These are phyloP conservation scores for Lathyrus aphaca DNA, from an alignment of 306 rosid species.

Conservation along the genomic window DNA sequence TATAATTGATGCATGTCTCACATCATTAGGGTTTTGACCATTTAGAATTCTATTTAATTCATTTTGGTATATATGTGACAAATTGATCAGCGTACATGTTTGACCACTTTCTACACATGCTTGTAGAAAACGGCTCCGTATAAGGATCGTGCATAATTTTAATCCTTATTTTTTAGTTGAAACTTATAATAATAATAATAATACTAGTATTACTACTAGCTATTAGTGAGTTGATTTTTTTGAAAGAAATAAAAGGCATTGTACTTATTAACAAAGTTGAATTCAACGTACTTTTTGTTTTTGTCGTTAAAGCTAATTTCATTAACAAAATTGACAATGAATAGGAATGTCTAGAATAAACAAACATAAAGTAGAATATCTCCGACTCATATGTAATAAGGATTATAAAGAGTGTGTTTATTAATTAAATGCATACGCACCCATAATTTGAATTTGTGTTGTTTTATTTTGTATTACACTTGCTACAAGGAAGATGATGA, in stretches of 20 bases:
- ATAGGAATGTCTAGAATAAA: too few relatives aligned
- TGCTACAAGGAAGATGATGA: too few relatives aligned
- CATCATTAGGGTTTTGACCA: constrained; percentile 33
- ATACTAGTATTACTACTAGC: background rate
- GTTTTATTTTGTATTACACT: too few relatives aligned
- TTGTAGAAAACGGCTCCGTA: background rate
- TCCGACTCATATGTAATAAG: too few relatives aligned
- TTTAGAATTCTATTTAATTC: constrained; percentile 9
- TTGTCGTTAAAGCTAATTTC: too few relatives aligned
- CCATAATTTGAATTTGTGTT: too few relatives aligned
- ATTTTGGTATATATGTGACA: constrained; percentile 5
- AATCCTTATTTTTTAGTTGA: background rate
- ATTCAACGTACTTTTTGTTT: background rate
- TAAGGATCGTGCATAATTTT: constrained; percentile 8
- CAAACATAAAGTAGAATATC: too few relatives aligned
- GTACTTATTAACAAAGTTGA: background rate
- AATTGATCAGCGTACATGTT: constrained; percentile 44
- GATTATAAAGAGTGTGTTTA: too few relatives aligned
- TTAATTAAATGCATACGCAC: too few relatives aligned
- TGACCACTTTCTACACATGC: constrained; percentile 52
- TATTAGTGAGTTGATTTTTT: background rate
- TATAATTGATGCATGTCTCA: constrained; percentile 2
- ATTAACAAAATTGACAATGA: too few relatives aligned
- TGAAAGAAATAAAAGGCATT: too few relatives aligned
- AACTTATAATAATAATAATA: background rate